phyloP scores from a whole-genome alignment of 2,329 filamentous ascomycete species.

The Nemania diffusa region DNA sequence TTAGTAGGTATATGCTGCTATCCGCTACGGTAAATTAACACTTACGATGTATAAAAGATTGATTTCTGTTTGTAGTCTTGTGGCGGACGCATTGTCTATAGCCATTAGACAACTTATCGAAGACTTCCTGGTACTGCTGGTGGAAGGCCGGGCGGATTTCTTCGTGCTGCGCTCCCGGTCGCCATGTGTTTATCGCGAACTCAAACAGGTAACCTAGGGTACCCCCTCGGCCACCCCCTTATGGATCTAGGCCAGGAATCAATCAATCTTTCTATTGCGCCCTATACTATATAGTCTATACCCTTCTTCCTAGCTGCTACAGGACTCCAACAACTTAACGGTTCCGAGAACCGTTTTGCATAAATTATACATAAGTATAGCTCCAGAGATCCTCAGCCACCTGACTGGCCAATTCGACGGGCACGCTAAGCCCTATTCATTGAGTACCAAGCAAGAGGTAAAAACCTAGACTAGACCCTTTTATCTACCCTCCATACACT shows the following conservation, averaged over 20 bases:
- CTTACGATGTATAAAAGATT: neutral
- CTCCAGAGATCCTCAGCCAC: no score
- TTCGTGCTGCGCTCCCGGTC: neutral
- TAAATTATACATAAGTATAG: no score
- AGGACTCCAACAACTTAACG: no score
- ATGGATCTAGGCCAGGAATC: no score
- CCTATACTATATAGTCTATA: no score
- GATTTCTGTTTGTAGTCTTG: neutral
- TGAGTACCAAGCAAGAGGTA: no score
- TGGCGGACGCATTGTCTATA: neutral
- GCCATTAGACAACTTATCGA: neutral
- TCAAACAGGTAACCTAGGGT: neutral
- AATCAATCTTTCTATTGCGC: no score
- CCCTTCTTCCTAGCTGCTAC: no score
- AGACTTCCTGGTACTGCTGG: neutral
- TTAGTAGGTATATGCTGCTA: neutral
- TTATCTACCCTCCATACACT: neutral
- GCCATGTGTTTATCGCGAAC: neutral
- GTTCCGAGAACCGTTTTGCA: no score
- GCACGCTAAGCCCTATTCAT: no score
- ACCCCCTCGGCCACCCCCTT: neutral
- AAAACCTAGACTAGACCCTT: no score
- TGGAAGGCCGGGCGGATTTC: neutral
- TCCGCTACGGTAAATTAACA: neutral
- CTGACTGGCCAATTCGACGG: no score